phyloP scores from a whole-genome alignment of 2,329 filamentous ascomycete genomes.

The Hansfordia pulvinata region DNA sequence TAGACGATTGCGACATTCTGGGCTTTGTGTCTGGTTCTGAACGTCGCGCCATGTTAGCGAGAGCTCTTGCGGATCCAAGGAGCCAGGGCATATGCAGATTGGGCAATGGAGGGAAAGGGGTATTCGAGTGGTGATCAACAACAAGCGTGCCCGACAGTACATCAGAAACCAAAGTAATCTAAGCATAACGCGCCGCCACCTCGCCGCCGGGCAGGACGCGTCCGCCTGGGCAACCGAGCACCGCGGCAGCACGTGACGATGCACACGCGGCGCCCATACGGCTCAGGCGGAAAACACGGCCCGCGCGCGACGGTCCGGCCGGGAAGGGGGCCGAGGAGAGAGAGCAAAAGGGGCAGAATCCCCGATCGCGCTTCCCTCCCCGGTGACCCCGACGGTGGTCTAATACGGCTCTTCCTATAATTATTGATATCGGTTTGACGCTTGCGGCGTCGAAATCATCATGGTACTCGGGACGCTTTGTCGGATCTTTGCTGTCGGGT shows the following conservation, averaged over 20 bases:
- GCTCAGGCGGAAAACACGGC: constrained; percentile 6
- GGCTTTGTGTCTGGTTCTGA: too few relatives aligned
- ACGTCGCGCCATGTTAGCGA: too few relatives aligned
- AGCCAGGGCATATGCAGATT: too few relatives aligned
- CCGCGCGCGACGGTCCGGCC: constrained; percentile 10
- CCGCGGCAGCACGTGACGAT: constrained; percentile 20
- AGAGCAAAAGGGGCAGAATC: background rate
- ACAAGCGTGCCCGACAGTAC: too few relatives aligned
- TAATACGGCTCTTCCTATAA: constrained; percentile 22
- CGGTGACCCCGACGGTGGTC: constrained; percentile 12
- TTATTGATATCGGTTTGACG: constrained; percentile 16
- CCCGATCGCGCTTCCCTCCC: background rate
- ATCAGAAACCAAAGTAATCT: constrained; percentile 16
- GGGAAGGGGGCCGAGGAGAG: constrained; percentile 2
- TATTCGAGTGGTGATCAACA: too few relatives aligned
- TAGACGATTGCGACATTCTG: too few relatives aligned
- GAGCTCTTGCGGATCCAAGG: too few relatives aligned
- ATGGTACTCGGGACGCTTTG: constrained; percentile 5
- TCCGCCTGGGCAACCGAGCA: constrained; percentile 9
- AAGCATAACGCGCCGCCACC: constrained; percentile 21
- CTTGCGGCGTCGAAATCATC: constrained; percentile 20
- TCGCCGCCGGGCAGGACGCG: constrained; percentile 8
- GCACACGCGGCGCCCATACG: constrained; percentile 16
- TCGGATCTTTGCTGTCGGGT: too few relatives aligned
- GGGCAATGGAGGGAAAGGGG: too few relatives aligned